Evolutionary conservation across 768 basidiomycete species (phyloP).

Genomic region (Scleroderma citrinum): DNA sequence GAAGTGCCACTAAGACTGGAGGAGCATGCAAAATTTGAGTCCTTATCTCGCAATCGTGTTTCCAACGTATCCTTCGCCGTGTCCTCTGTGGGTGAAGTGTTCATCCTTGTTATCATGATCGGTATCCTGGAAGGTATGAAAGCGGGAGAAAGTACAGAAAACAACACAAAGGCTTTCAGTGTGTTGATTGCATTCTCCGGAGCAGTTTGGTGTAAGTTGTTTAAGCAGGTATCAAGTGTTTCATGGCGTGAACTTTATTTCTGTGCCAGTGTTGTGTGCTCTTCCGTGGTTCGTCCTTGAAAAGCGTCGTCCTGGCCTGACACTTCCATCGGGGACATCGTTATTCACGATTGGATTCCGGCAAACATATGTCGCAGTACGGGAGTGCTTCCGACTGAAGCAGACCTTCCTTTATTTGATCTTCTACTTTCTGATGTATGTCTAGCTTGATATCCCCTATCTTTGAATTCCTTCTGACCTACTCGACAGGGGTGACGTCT

Average conservation of each 20-base stretch:
- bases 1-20: constrained; percentile 27
- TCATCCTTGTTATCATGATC: constrained; percentile 67
- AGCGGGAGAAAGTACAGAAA: constrained; percentile 54
- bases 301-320: constrained; percentile 60
- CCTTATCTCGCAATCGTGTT: constrained; percentile 63
- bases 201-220: constrained; percentile 60
- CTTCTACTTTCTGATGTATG: constrained; percentile 73
- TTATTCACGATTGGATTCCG: constrained; percentile 62
- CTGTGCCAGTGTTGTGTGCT: constrained; percentile 49
- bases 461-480: neutral
- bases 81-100: constrained; percentile 62
- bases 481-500: constrained; percentile 56
- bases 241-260: neutral
- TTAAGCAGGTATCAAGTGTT: neutral
- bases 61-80: constrained; percentile 73
- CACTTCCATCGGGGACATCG: constrained; percentile 48
- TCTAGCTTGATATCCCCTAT: constrained; percentile 1
- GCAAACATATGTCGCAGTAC: constrained; percentile 56
- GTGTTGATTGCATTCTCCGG: constrained; percentile 75
- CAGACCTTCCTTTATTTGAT: constrained; percentile 71
- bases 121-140: constrained; percentile 66
- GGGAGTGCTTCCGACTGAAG: constrained; percentile 61
- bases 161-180: constrained; percentile 73
- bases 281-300: constrained; percentile 72
- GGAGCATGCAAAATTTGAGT: constrained; percentile 53